A percentile compares a stretch with the other conserved stretches of the same genome.
Evolutionary conservation across 768 basidiomycete species (phyloP).

Genomic region (Suillus alpinus): DNA sequence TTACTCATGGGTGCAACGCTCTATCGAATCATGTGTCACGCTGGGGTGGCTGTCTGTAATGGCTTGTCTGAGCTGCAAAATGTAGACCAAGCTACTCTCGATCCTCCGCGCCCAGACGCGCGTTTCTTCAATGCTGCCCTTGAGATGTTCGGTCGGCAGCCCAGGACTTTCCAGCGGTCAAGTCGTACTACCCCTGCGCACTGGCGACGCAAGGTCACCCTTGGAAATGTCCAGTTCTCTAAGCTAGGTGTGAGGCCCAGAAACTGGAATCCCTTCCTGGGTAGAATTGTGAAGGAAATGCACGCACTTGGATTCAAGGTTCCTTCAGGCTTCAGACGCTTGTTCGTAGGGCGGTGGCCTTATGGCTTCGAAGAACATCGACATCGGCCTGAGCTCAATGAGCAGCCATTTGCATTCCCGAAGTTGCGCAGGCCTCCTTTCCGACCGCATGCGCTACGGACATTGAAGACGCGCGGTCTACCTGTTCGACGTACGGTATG

Average conservation of each 20-base stretch:
- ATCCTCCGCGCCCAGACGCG: conserved; percentile 51
- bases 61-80: conserved; percentile 20
- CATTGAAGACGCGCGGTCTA: conserved; percentile 33
- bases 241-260: conserved; percentile 21
- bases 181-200: conserved; percentile 16
- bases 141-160: conserved; percentile 35
- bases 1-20: conserved; percentile 30
- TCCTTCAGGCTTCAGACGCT: conserved; percentile 36
- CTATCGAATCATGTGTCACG: conserved; percentile 36
- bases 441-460: conserved; percentile 23
- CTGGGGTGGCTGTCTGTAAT: conserved; percentile 26
- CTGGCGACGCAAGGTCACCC: conserved; percentile 30
- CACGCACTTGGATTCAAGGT: conserved; percentile 36
- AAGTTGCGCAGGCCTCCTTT: conserved; percentile 15
- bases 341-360: conserved; percentile 38
- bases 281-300: conserved; percentile 39
- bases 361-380: conserved; percentile 17
- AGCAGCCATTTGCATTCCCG: conserved; percentile 28
- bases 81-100: conserved; percentile 24
- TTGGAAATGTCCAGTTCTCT: conserved; percentile 26
- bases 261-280: conserved; percentile 34
- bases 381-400: conserved; percentile 12
- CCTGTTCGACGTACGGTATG: conserved; percentile 28
- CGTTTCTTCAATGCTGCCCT: conserved; percentile 68
- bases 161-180: conserved; percentile 17